Base-by-base conservation (phyloP, 2,329 filamentous ascomycete genomes). In the Penicillium sclerotiorum region DNA sequence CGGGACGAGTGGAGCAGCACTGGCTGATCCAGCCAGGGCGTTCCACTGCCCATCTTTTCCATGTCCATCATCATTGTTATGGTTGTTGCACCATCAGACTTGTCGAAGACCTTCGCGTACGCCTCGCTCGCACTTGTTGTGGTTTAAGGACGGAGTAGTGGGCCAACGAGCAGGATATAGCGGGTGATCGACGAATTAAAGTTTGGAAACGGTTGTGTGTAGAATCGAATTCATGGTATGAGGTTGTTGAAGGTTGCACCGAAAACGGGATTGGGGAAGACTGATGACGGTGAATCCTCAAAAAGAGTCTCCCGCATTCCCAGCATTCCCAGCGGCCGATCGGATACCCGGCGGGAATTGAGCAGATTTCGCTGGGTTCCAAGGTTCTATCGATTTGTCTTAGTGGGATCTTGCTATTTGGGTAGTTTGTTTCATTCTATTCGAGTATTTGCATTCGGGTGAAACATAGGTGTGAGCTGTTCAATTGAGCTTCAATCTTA, bases 1-100 rank as follows among this genome's bases (percentile, higher is more conserved):
- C 64, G 55, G 27, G 60, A 63, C 8, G 66, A 69, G 46, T 69
- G 66, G 32, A 69, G 58, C 59, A 58, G 53, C 25, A 69, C 63
- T 38, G 66, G 66, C 48, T 63, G 54, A 20, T 65, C 60, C 5
- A 69, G 58, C 66, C 66, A 69, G 47, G 66, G 66, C 2, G 62
- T 30, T 21, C 47, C 51, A 5, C 44, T 36, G 2, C 41, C 42
- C 58, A 56, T 59, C 17, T 52, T 44, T 35, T 53, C 53, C 55
- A 57, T 58, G 27, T 48, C 44, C 45, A 49, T 57, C 54, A 58
- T 61, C 49, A 52, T 55, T 18, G 28, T 18, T 21, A 22, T 28
- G 25, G 23, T 27, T 8, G 20, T 22, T 18, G 18, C 17, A 27
- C 17, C 37, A 37, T 18, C 33, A 48, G 32, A 22, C 18, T 43